These are phyloP conservation scores for Pythium biforme DNA, from an alignment of 352 stramenopile genomes.

Conservation along the genomic window DNA sequence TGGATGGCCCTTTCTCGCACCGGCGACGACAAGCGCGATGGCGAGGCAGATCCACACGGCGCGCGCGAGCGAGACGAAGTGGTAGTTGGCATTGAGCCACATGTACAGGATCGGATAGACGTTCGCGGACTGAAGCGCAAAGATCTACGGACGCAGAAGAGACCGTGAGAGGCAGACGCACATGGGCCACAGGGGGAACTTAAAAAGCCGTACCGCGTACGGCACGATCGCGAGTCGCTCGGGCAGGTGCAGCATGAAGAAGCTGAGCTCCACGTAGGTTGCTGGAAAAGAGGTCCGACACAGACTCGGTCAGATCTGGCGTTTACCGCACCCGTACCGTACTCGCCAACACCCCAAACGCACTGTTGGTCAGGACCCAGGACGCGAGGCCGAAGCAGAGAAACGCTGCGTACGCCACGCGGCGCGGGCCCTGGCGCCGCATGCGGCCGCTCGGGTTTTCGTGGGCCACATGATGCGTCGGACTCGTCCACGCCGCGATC, in stretches of 20 bases:
- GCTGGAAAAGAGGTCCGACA: constrained; percentile 15
- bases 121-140: constrained; percentile 68
- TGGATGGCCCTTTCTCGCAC: neutral
- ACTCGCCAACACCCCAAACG: neutral
- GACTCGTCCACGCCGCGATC: constrained; percentile 9
- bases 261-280: constrained; percentile 61
- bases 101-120: constrained; percentile 74
- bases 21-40: constrained; percentile 35
- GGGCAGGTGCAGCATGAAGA: constrained; percentile 52
- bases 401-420: constrained; percentile 24
- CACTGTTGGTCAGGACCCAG: constrained; percentile 31
- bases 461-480: neutral
- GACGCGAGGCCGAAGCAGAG: constrained; percentile 23
- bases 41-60: constrained; percentile 63
- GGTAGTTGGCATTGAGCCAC: constrained; percentile 44
- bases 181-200: no score
- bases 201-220: constrained; percentile 54
- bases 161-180: no score
- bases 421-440: constrained; percentile 8
- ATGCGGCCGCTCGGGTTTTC: constrained; percentile 16
- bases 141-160: constrained; percentile 29
- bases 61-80: constrained; percentile 33
- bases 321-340: neutral
- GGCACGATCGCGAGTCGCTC: constrained; percentile 66
- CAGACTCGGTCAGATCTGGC: neutral